Evolutionary conservation across 2,329 filamentous ascomycete genomes (phyloP).

Genomic region (Trichoderma gracile): DNA sequence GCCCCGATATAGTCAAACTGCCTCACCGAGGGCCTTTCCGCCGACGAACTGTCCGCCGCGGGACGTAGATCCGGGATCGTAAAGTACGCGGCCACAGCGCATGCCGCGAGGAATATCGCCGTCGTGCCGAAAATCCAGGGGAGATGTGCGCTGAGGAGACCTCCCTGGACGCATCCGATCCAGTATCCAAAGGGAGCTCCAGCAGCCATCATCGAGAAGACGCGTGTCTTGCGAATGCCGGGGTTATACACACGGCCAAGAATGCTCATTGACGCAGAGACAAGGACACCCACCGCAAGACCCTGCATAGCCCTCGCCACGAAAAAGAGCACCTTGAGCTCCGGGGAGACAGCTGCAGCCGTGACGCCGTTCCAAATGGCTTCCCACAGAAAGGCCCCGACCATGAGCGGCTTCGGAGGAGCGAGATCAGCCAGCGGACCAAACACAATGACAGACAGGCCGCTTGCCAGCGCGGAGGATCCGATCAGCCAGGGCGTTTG

Average conservation of each 20-base stretch:
- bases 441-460: slow-evolving; percentile 8
- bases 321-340: slow-evolving; percentile 18
- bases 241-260: slow-evolving; percentile 15
- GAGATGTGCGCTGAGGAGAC: slow-evolving; percentile 1
- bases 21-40: background rate
- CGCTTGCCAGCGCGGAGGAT: slow-evolving; percentile 5
- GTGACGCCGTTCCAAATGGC: slow-evolving; percentile 11
- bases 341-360: background rate
- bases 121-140: slow-evolving; percentile 15
- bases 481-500: slow-evolving; percentile 5
- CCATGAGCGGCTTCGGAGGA: slow-evolving; percentile 11
- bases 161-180: slow-evolving; percentile 13
- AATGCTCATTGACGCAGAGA: slow-evolving; percentile 15
- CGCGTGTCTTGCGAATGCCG: slow-evolving; percentile 7
- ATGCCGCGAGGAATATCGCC: background rate
- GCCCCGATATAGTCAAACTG: slow-evolving; percentile 14
- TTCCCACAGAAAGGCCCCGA: slow-evolving; percentile 12
- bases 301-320: slow-evolving; percentile 17
- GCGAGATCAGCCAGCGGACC: slow-evolving; percentile 10
- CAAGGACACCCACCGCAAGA: slow-evolving; percentile 2
- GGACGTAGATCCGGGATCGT: slow-evolving; percentile 9
- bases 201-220: slow-evolving; percentile 15
- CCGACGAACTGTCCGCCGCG: background rate
- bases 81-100: slow-evolving; percentile 1
- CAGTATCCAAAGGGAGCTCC: slow-evolving; percentile 14